A percentile compares a stretch with the other conserved stretches of the same genome.
These are phyloP conservation scores for Linanthus parryae DNA, from an alignment of 148 eudicot genomes.

Conservation along the genomic window DNA sequence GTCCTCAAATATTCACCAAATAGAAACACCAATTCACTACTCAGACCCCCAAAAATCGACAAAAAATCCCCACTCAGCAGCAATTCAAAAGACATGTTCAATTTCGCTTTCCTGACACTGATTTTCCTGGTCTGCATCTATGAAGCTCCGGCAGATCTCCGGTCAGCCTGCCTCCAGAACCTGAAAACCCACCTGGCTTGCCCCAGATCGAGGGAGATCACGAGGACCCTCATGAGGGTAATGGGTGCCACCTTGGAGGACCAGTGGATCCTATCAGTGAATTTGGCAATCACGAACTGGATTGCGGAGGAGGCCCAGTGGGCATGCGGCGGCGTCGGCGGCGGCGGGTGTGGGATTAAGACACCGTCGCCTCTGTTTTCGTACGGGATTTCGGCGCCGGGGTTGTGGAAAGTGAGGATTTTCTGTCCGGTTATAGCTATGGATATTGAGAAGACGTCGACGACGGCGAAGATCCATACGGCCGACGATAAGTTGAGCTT, in stretches of 20 bases:
- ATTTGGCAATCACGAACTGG: slow-evolving; percentile 84
- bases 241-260: slow-evolving; percentile 64
- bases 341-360: too few relatives aligned
- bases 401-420: slow-evolving; percentile 80
- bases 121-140: slow-evolving; percentile 68
- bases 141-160: slow-evolving; percentile 71
- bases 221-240: slow-evolving; percentile 44
- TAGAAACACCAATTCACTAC: slow-evolving; percentile 23
- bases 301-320: slow-evolving; percentile 33
- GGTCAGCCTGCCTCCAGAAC: slow-evolving; percentile 32
- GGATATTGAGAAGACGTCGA: slow-evolving; percentile 54
- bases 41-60: slow-evolving; percentile 21
- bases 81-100: slow-evolving; percentile 44
- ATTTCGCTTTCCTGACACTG: slow-evolving; percentile 53
- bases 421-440: slow-evolving; percentile 89
- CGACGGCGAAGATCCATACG: slow-evolving; percentile 25
- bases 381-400: slow-evolving; percentile 42
- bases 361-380: slow-evolving; percentile 70
- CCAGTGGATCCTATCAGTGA: slow-evolving; percentile 72
- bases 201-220: slow-evolving; percentile 26
- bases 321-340: slow-evolving; percentile 11
- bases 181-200: slow-evolving; percentile 47
- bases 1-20: slow-evolving; percentile 56
- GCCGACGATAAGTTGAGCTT: slow-evolving; percentile 65
- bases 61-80: too few relatives aligned